Evolutionary conservation across 2,329 filamentous ascomycete species (phyloP).

Genomic region (Aspergillus caelatus): DNA sequence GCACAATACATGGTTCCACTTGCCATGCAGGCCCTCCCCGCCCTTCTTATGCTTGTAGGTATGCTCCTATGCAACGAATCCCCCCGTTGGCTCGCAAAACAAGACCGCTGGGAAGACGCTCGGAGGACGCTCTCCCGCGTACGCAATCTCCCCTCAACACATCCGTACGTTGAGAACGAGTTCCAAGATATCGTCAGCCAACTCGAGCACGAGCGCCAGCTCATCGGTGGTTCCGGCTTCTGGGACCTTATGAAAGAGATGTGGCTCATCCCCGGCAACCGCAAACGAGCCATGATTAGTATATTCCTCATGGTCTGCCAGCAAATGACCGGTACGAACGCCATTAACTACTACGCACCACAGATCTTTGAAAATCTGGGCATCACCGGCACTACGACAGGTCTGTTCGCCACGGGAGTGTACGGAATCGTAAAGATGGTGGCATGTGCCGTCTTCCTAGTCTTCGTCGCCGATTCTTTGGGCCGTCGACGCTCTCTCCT

Average conservation of each 20-base stretch:
- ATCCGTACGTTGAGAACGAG: conserved; percentile 62
- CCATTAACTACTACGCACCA: conserved; percentile 45
- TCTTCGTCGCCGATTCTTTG: conserved; percentile 70
- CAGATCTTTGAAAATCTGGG: conserved; percentile 41
- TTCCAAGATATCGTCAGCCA: conserved; percentile 64
- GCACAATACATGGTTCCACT: conserved; percentile 65
- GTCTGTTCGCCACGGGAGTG: conserved; percentile 44
- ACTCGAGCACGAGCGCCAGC: conserved; percentile 63
- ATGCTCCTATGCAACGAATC: conserved; percentile 68
- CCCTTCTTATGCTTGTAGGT: conserved; percentile 60
- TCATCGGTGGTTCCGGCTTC: conserved; percentile 55
- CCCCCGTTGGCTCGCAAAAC: conserved; percentile 68
- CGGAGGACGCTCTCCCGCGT: conserved; percentile 59
- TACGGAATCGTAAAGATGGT: conserved; percentile 44
- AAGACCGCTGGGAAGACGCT: conserved; percentile 69
- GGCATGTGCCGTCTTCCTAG: conserved; percentile 65
- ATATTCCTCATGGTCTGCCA: conserved; percentile 47
- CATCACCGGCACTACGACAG: conserved; percentile 38
- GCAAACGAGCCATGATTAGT: conserved; percentile 58
- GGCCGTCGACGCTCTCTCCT: conserved; percentile 65
- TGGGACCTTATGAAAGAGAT: conserved; percentile 67
- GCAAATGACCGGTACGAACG: conserved; percentile 52
- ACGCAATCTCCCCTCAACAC: conserved; percentile 56
- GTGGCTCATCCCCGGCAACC: conserved; percentile 58
- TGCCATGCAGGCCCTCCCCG: conserved; percentile 66